phyloP scores from a whole-genome alignment of 768 basidiomycete species.

The Tylopilus subfusipes region DNA sequence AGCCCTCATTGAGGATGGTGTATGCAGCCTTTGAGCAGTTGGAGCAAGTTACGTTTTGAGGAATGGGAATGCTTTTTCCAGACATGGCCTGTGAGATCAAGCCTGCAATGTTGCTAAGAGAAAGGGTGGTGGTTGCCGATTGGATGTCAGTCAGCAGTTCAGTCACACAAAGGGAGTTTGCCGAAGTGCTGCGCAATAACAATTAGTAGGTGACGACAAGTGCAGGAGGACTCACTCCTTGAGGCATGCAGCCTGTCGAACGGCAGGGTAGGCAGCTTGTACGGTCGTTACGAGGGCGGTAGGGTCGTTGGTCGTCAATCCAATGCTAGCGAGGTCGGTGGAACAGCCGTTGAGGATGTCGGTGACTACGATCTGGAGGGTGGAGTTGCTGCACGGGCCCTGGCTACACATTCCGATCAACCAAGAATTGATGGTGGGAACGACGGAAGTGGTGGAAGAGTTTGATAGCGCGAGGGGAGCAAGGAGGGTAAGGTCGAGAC shows the following conservation, averaged over 20 bases:
- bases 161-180: constrained; percentile 51
- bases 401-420: constrained; percentile 51
- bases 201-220: neutral
- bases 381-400: constrained; percentile 54
- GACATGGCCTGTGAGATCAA: constrained; percentile 7
- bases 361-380: constrained; percentile 50
- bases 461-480: constrained; percentile 25
- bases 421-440: constrained; percentile 55
- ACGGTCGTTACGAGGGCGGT: constrained; percentile 36
- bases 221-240: constrained; percentile 49
- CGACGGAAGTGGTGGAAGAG: constrained; percentile 31
- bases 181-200: constrained; percentile 28
- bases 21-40: constrained; percentile 53
- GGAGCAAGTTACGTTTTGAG: constrained; percentile 47
- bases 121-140: constrained; percentile 21
- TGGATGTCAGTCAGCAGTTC: constrained; percentile 56
- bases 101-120: constrained; percentile 16
- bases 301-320: constrained; percentile 15
- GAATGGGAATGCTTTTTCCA: constrained; percentile 12
- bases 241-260: constrained; percentile 56
- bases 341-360: constrained; percentile 54
- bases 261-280: constrained; percentile 53
- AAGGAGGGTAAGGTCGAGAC: constrained; percentile 39
- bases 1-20: constrained; percentile 36
- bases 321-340: constrained; percentile 33